phyloP scores from a whole-genome alignment of 2,329 filamentous ascomycete species.

The Diplodia intermedia region DNA sequence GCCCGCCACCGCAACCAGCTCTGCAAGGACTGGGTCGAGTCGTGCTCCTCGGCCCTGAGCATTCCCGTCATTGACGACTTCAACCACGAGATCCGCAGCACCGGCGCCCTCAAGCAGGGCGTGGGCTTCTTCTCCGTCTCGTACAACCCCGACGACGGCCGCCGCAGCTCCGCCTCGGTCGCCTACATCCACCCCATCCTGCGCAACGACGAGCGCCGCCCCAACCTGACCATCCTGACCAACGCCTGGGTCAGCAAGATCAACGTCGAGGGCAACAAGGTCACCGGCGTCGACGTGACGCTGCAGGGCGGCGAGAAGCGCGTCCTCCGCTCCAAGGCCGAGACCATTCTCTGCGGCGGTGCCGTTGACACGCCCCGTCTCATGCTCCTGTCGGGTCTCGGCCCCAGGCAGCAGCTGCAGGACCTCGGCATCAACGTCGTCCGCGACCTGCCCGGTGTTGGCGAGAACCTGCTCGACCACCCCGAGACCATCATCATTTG shows the following conservation, averaged over 20 bases:
- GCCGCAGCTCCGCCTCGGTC: constrained; percentile 83
- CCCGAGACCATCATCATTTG: constrained; percentile 72
- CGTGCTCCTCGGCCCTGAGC: constrained; percentile 77
- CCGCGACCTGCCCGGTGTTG: constrained; percentile 66
- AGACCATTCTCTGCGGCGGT: constrained; percentile 81
- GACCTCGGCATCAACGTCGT: constrained; percentile 61
- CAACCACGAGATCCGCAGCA: constrained; percentile 80
- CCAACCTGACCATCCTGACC: constrained; percentile 85
- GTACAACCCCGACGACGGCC: constrained; percentile 88
- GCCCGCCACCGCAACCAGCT: constrained; percentile 86
- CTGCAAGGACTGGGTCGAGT: constrained; percentile 86
- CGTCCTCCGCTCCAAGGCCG: constrained; percentile 67
- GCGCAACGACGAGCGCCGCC: constrained; percentile 78
- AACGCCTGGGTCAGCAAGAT: constrained; percentile 87
- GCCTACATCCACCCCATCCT: constrained; percentile 94
- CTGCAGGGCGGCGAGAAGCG: constrained; percentile 65
- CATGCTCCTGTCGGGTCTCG: constrained; percentile 60
- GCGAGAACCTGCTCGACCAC: constrained; percentile 70
- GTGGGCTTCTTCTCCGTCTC: constrained; percentile 91
- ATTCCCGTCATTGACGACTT: constrained; percentile 86
- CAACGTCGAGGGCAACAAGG: constrained; percentile 72
- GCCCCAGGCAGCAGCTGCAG: constrained; percentile 56
- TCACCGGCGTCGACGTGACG: constrained; percentile 75
- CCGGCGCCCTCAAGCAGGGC: constrained; percentile 74
- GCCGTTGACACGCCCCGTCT: constrained; percentile 80